A percentile compares a stretch with the other conserved stretches of the same genome.
Conservation (phyloP, 805 yeast genomes). For the Huiozyma naganishii region DNA sequence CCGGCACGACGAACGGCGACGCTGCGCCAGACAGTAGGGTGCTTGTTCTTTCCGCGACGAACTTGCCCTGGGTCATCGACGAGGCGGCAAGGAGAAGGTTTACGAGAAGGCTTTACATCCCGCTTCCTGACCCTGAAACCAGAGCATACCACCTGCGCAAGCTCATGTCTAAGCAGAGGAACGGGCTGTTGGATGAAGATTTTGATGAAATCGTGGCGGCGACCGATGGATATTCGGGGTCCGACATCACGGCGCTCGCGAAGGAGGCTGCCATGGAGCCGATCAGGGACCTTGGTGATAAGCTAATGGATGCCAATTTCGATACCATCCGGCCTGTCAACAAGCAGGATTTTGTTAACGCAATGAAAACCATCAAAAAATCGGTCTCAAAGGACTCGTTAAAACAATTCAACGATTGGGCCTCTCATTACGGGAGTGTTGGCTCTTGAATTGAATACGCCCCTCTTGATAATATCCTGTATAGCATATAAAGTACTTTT, state of each 20-base stretch:
- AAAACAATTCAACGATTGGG: slow-evolving; percentile 79
- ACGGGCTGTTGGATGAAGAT: slow-evolving; percentile 56
- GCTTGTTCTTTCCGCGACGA: slow-evolving; percentile 87
- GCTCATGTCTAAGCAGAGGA: slow-evolving; percentile 56
- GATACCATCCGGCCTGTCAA: slow-evolving; percentile 71
- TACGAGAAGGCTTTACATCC: slow-evolving; percentile 86
- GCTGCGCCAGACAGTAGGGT: slow-evolving; percentile 45
- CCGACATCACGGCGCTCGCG: slow-evolving; percentile 89
- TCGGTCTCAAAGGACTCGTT: slow-evolving; percentile 81
- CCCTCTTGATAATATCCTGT: not conserved
- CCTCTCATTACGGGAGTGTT: slow-evolving; percentile 73
- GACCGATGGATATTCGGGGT: slow-evolving; percentile 85
- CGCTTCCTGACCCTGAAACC: slow-evolving; percentile 83
- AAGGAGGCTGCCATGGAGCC: slow-evolving; percentile 99
- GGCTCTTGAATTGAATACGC: slow-evolving; percentile 31
- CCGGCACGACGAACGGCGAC: not conserved
- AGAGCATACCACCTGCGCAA: slow-evolving; percentile 62
- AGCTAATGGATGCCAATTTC: slow-evolving; percentile 54
- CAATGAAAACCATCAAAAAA: slow-evolving; percentile 73
- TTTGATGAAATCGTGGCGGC: slow-evolving; percentile 46
- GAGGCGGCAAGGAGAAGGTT: slow-evolving; percentile 95
- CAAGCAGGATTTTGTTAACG: slow-evolving; percentile 62
- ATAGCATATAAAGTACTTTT: not conserved
- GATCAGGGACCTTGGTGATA: slow-evolving; percentile 78
- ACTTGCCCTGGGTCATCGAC: slow-evolving; percentile 94